These are phyloP conservation scores for Aspergillus olivimuriae DNA, from an alignment of 495 filamentous ascomycete species.

Conservation along the genomic window DNA sequence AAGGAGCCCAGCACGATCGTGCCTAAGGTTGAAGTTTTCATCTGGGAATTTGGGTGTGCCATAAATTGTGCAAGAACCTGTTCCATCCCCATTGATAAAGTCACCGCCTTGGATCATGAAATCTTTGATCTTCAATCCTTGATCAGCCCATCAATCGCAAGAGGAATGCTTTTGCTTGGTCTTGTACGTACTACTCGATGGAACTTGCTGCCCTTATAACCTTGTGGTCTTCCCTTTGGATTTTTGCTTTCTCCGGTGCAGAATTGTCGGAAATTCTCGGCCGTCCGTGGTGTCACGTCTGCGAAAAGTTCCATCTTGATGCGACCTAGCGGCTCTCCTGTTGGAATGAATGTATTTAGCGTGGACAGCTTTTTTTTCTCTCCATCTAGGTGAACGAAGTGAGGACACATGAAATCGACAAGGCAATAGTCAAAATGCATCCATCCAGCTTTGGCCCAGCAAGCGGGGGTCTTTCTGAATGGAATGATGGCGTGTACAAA, in stretches of 20 bases:
- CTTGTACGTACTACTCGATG: constrained; percentile 74
- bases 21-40: constrained; percentile 79
- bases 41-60: constrained; percentile 78
- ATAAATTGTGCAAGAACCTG: constrained; percentile 82
- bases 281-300: constrained; percentile 75
- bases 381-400: too few relatives aligned
- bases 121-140: constrained; percentile 66
- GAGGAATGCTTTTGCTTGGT: too few relatives aligned
- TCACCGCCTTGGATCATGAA: constrained; percentile 98
- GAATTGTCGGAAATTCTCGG: constrained; percentile 96
- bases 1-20: constrained; percentile 71
- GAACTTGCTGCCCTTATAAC: constrained; percentile 92
- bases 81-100: constrained; percentile 91
- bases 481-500: neutral
- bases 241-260: constrained; percentile 93
- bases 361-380: too few relatives aligned
- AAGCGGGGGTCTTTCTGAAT: too few relatives aligned
- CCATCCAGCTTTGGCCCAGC: too few relatives aligned
- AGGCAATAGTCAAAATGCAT: neutral
- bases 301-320: constrained; percentile 93
- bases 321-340: constrained; percentile 85
- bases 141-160: neutral
- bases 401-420: neutral
- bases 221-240: constrained; percentile 69
- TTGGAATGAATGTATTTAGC: neutral